Conservation (phyloP, 75 land plant species). For the Azolla pinnata region DNA sequence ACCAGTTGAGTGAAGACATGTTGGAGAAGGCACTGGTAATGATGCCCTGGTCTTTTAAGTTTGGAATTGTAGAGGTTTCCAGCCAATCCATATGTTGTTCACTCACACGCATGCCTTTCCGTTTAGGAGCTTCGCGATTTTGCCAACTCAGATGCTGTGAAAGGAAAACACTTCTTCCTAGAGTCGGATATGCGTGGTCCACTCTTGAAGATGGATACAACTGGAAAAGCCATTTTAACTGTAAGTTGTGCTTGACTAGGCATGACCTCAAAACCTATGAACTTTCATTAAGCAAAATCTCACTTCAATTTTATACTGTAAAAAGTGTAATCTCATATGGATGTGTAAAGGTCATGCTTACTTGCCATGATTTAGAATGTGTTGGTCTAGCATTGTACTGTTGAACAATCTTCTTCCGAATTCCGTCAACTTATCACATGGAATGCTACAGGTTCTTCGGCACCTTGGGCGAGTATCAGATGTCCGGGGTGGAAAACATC, state of each 20-base stretch:
- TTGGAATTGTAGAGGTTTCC: too few species aligned
- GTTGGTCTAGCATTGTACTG: too few species aligned
- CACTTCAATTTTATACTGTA: neutral
- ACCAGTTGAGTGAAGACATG: conserved; percentile 60
- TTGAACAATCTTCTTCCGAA: too few species aligned
- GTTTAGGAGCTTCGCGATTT: conserved; percentile 86
- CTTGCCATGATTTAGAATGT: too few species aligned
- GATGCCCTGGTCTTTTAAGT: neutral
- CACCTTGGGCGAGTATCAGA: conserved; percentile 84
- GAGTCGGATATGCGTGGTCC: conserved; percentile 88
- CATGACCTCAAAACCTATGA: neutral
- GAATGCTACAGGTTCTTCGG: conserved; percentile 78
- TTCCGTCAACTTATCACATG: too few species aligned
- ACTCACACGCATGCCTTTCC: neutral
- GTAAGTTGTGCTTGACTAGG: conserved; percentile 34
- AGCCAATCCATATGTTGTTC: neutral
- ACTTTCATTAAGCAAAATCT: too few species aligned
- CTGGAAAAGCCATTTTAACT: conserved; percentile 84
- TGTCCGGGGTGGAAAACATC: conserved; percentile 64
- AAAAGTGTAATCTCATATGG: neutral
- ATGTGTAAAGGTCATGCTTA: too few species aligned
- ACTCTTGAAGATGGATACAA: conserved; percentile 70
- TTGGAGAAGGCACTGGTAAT: conserved; percentile 75
- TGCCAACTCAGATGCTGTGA: conserved; percentile 47
- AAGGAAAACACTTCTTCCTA: conserved; percentile 86